These are phyloP conservation scores for Wickerhamomyces chambardii DNA, from an alignment of 805 yeast genomes.

Conservation along the genomic window DNA sequence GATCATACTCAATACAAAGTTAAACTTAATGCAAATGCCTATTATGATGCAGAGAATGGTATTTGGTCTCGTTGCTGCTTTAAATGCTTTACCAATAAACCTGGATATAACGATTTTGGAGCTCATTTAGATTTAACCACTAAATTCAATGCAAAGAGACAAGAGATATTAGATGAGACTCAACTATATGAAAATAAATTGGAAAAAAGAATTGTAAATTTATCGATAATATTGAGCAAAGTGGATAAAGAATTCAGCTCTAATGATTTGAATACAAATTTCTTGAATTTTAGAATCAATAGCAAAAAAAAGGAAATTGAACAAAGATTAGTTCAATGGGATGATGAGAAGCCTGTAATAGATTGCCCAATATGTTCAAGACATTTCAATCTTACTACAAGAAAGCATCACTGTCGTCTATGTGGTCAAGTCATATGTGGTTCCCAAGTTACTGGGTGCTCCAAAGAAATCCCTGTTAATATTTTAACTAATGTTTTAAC, in stretches of 20 bases:
- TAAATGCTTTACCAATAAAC: conserved; percentile 45
- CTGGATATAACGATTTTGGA: conserved; percentile 44
- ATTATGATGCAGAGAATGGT: conserved; percentile 40
- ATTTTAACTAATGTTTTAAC: conserved; percentile 8
- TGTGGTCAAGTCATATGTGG: conserved; percentile 86
- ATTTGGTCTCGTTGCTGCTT: conserved; percentile 68
- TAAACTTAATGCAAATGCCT: conserved; percentile 37
- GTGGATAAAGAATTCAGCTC: conserved; percentile 17
- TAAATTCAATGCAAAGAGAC: conserved; percentile 32
- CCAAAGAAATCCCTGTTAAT: conserved; percentile 55
- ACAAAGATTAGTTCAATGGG: conserved; percentile 55
- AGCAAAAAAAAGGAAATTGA: conserved; percentile 30
- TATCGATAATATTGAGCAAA: conserved; percentile 21
- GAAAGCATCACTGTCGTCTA: conserved; percentile 88
- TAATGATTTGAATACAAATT: conserved; percentile 11
- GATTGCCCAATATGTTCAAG: conserved; percentile 59
- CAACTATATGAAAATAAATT: conserved; percentile 46
- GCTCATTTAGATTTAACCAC: conserved; percentile 33
- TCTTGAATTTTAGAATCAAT: conserved; percentile 15
- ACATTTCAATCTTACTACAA: conserved; percentile 42
- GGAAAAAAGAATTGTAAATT: conserved; percentile 49
- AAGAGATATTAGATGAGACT: conserved; percentile 32
- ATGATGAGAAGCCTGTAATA: conserved; percentile 33
- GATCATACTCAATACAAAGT: conserved; percentile 49
- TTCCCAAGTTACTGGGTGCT: conserved; percentile 51